Base-by-base conservation (phyloP, 2,329 filamentous ascomycete species). In the Claviceps purpurea region DNA sequence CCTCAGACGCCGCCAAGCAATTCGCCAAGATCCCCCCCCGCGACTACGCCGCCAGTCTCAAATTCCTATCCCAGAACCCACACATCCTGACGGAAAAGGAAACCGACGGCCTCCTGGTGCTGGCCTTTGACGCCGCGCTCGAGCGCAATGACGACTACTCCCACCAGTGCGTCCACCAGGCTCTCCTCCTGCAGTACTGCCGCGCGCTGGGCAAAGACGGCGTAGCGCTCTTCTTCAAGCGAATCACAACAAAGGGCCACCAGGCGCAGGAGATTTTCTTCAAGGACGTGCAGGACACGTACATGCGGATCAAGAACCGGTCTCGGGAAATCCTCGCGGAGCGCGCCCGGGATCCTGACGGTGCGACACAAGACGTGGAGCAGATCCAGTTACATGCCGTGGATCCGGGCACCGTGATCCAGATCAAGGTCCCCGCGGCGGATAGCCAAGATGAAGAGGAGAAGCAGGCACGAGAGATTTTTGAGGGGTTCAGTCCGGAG, bases 301-400 rank as follows among this genome's bases (percentile, higher is more conserved):
- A 94, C 68, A 75, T 76, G 61, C 82, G 84, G 51, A 97, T 98
- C 67, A 82, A 82, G 61, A 82, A 75, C 26, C 82, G 93, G 47
- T 82, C 86, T 1, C 75, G 77, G 6, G 87, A 94, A 67, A 84
- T 95, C 57, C 68, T 75, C 51, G 68, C 70, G 18, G 71, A 81
- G 68, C 67, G 74, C 55, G 74, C 73, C 16, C 72, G 71, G 56
- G 74, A 77, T 51, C 71, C 65, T 3, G 53, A 50, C 8, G 46
- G 50, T 7, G 51, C 37, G 13, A 72, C 67, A 42, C 69, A 54
- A 26, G 42, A 42, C 87, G 85, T 95, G 10, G 93, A 98, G 72
- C 91, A 96, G 68, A 98, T 98, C 59, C 94, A 98, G 69, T 77
- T 98, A 47, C 93, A 98, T 65, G 91, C 93, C 14, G 90, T 98